Evolutionary conservation across 768 basidiomycete genomes (phyloP), one percentile per base, ranked within the genome.

Genomic region (Pleurotus citrinopileatus): DNA sequence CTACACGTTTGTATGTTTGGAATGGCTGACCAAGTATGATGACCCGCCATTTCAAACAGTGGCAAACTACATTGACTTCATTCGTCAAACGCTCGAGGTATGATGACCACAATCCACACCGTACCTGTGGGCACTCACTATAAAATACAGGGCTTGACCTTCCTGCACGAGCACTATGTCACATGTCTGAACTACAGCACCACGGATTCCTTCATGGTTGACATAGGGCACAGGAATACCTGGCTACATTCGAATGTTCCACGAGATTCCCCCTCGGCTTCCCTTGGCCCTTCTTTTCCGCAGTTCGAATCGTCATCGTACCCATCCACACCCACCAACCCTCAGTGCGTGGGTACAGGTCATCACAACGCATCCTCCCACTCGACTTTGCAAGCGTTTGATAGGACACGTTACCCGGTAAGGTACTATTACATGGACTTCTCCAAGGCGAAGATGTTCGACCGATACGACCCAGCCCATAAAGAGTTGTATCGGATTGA

Each of bases 1-100:
- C 22, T 27, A 10, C 5, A 69, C 73, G 3, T 76, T 73, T 46
- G 60, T 80, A 6, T 77, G 74, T 59, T 65, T 81, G 62, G 74
- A 76, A 53, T 70, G 72, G 19, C 72, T 80, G 22, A 67, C 65
- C 22, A 68, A 73, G 58, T 79, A 70, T 61, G 69, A 77, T 59
- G 59, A 73, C 8, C 79, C 79, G 12, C 76, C 76, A 5, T 70
- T 81, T 36, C 59, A 70, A 46, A 77, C 66, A 3, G 74, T 79
- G 26, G 70, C 74, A 4, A 73, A 81, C 52, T 78, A 76, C 56
- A 66, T 80, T 32, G 80, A 81, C 57, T 78, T 80, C 54, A 75
- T 80, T 57, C 64, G 75, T 27, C 80, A 82, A 62, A 58, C 74
- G 1, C 69, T 82, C 15, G 80, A 81, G 71, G 79, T 77, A 54